phyloP scores from a whole-genome alignment of 164 flowering plant genomes.

The Umbellularia californica region DNA sequence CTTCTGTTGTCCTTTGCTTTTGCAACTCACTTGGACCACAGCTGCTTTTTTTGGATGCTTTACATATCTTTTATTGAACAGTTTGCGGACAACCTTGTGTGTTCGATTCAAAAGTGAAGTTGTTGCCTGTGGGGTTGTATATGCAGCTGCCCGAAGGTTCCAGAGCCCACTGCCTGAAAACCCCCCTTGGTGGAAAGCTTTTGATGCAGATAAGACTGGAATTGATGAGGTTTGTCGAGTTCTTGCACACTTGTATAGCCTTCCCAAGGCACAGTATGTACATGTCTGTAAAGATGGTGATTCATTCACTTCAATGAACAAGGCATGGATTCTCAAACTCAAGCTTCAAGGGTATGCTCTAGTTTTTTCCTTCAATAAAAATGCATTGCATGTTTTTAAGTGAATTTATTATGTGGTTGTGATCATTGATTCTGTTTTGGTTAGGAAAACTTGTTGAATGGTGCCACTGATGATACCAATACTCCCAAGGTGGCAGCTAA shows the following conservation, averaged over 20 bases:
- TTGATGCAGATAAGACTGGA: constrained; percentile 84
- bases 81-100: constrained; percentile 90
- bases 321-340: constrained; percentile 44
- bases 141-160: constrained; percentile 93
- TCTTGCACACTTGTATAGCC: constrained; percentile 73
- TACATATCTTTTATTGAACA: constrained; percentile 17
- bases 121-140: constrained; percentile 95
- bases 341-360: constrained; percentile 44
- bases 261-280: constrained; percentile 77
- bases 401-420: not conserved
- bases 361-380: not conserved
- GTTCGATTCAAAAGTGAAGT: constrained; percentile 95
- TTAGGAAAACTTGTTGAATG: constrained; percentile 42
- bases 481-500: constrained; percentile 27
- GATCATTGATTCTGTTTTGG: constrained; percentile 8
- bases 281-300: constrained; percentile 85
- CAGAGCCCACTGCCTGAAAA: constrained; percentile 91
- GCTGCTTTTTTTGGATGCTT: not conserved
- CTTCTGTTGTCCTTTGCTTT: too few relatives aligned
- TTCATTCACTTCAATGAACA: constrained; percentile 12
- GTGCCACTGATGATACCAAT: constrained; percentile 27
- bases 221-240: constrained; percentile 95
- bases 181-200: constrained; percentile 98
- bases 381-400: not conserved
- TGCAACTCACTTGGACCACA: too few relatives aligned